Conservation (phyloP, 768 basidiomycete genomes). For the Mycena vulgaris region DNA sequence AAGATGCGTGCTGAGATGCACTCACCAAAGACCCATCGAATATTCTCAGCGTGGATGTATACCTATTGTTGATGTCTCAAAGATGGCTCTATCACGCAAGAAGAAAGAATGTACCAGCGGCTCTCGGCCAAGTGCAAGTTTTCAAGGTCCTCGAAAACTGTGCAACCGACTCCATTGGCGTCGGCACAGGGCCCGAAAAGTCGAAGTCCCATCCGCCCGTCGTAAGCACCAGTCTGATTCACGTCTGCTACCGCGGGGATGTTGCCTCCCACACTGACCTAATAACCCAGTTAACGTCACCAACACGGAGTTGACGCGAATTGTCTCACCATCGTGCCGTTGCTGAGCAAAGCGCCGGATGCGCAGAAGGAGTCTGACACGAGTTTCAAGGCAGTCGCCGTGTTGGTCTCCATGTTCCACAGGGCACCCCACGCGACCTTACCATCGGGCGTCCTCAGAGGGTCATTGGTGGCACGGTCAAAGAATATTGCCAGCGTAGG, state of each 20-base stretch:
- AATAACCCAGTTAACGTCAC: slow-evolving; percentile 35
- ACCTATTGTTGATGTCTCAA: slow-evolving; percentile 5
- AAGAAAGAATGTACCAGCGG: slow-evolving; percentile 58
- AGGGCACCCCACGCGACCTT: slow-evolving; percentile 67
- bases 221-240: slow-evolving; percentile 50
- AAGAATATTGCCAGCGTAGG: no score
- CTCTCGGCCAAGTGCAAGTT: slow-evolving; percentile 68
- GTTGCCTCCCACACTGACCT: no score
- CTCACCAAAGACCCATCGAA: no score
- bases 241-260: slow-evolving; percentile 56
- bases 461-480: no score
- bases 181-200: slow-evolving; percentile 45
- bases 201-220: slow-evolving; percentile 43
- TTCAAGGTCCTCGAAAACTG: no score
- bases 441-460: slow-evolving; percentile 56
- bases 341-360: no score
- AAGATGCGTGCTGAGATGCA: neutral
- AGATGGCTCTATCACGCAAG: neutral
- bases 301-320: no score
- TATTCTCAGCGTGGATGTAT: slow-evolving; percentile 65
- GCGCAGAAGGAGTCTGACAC: slow-evolving; percentile 75
- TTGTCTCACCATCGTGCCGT: slow-evolving; percentile 59
- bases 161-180: no score
- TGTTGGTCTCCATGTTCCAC: no score
- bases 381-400: slow-evolving; percentile 67